phyloP scores from a whole-genome alignment of 306 rosid species.

The Carpinus viminea region DNA sequence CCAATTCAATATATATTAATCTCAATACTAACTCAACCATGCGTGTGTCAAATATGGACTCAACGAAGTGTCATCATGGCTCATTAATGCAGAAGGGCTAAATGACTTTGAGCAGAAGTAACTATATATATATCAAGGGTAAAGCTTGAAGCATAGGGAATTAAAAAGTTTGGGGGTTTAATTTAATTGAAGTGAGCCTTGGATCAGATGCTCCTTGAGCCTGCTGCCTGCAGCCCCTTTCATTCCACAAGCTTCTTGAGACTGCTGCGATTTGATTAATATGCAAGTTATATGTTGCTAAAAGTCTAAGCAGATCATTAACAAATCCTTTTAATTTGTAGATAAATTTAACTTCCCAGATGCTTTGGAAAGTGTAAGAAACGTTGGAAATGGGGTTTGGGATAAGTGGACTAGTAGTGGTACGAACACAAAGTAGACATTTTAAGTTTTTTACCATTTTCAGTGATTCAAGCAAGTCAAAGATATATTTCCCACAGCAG shows the following conservation, averaged over 20 bases:
- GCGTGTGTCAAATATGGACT: too few relatives aligned
- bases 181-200: slow-evolving; percentile 12
- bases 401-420: too few relatives aligned
- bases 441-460: too few relatives aligned
- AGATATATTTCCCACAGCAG: too few relatives aligned
- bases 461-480: too few relatives aligned
- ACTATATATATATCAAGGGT: background rate
- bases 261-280: slow-evolving; percentile 25
- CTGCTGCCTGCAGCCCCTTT: background rate
- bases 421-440: too few relatives aligned
- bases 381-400: background rate
- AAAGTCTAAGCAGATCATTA: slow-evolving; percentile 15
- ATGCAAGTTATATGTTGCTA: slow-evolving; percentile 19
- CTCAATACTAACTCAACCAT: too few relatives aligned
- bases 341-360: background rate
- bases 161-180: background rate
- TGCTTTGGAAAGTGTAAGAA: slow-evolving; percentile 14
- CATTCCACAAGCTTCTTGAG: slow-evolving; percentile 27
- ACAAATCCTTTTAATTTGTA: slow-evolving; percentile 15
- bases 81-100: background rate
- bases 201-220: slow-evolving; percentile 22
- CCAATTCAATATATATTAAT: too few relatives aligned
- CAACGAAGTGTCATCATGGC: too few relatives aligned
- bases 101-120: background rate
- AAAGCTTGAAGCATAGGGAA: background rate